phyloP scores from a whole-genome alignment of 371 early-diverging fungal species.

The Zopfochytrium polystomum region DNA sequence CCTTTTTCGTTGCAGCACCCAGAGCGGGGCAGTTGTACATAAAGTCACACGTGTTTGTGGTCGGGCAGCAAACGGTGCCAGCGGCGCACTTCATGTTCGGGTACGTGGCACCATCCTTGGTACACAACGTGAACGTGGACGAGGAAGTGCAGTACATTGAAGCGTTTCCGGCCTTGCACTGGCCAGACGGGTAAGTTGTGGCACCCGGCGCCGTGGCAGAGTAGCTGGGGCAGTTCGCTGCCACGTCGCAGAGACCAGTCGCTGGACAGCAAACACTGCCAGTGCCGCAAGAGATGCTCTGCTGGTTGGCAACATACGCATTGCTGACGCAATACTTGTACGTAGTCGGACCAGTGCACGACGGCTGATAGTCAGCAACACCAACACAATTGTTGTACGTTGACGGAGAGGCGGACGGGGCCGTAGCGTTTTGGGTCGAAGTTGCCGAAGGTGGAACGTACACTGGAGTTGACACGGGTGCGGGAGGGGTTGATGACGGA shows the following conservation, averaged over 20 bases:
- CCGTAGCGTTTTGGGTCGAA: not conserved
- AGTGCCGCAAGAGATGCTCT: conserved; percentile 1
- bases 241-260: not conserved
- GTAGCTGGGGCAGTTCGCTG: conserved; percentile 1
- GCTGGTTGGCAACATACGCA: not conserved
- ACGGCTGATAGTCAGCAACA: not conserved
- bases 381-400: not conserved
- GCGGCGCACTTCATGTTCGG: not conserved
- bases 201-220: not conserved
- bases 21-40: conserved; percentile 1
- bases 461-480: not conserved
- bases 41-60: conserved; percentile 7
- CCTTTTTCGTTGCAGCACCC: not conserved
- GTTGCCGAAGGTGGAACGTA: not conserved
- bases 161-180: not conserved
- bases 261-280: conserved; percentile 6
- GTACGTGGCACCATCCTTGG: not conserved
- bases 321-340: not conserved
- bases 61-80: conserved; percentile 6
- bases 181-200: not conserved
- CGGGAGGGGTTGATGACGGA: too few species aligned
- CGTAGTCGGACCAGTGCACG: not conserved
- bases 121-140: not conserved
- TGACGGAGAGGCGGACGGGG: not conserved
- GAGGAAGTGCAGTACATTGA: not conserved